Base-by-base conservation (phyloP, 164 flowering plant genomes). In the Nelumbo lutea region DNA sequence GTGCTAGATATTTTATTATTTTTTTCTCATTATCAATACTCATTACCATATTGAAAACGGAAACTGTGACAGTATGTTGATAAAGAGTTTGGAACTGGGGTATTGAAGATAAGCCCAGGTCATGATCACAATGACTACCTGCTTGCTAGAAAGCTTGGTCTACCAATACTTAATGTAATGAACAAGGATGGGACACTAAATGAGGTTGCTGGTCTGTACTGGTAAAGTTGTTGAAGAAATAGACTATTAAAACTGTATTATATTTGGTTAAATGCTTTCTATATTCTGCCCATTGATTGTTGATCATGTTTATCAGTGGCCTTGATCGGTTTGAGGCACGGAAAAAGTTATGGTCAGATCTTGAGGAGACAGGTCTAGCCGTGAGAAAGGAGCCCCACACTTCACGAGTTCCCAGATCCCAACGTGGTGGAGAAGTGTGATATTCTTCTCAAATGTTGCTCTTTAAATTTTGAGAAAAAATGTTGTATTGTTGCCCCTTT, bases 121-220 rank as follows among this genome's bases (percentile, higher is more conserved):
- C 98, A 91, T 86, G 98, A 95, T 88, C 97, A 91, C 72, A 95
- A 87, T 77, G 97, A 95, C 70, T 95, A 91, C 71, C 84, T 85
- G 69, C 92, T 92, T 73, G 98, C 97, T 65, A 83, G 96, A 74
- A 95, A 95, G 80, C 90, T 87, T 73, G 98, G 98, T 57, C 88
- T 95, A 46, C 98, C 98, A 14, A 91, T 95, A 64, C 96, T 95
- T 52, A 95, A 88, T 84, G 91, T 90, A 61, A 91, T 95, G 96
- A 95, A 95, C 78, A 95, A 95, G 83, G 98, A 95, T 82, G 98
- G 93, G 43, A 95, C 98, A 1, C 84, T 95, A 46, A 95, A 95
- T 75, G 89, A 91, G 39, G 96, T 95, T 75, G 96, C 98, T 71
- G 96, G 96, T 59, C 69, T 91, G 43, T 95, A 83, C 81, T 60